phyloP scores from a whole-genome alignment of 2,329 filamentous ascomycete genomes.

The Colletotrichum limetticola region DNA sequence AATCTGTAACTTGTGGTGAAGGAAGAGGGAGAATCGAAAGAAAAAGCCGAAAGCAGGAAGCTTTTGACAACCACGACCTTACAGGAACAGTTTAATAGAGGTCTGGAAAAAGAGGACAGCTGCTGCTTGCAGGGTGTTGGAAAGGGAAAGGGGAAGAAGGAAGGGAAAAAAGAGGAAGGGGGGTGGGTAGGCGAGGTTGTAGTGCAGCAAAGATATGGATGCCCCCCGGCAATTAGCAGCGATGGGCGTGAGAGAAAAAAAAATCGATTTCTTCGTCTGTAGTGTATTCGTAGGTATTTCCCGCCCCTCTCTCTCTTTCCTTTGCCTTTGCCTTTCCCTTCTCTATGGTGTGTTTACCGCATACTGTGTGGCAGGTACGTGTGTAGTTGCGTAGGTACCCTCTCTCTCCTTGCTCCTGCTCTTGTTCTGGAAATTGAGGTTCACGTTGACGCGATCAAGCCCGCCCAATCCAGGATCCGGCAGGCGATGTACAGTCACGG shows the following conservation, averaged over 20 bases:
- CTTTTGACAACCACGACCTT: not conserved
- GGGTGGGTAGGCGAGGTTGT: constrained; percentile 14
- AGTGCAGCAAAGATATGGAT: constrained; percentile 19
- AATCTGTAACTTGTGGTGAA: constrained; percentile 9
- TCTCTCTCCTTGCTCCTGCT: constrained; percentile 6
- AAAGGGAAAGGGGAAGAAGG: constrained; percentile 8
- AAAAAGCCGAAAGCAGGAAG: not conserved
- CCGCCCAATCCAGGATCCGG: constrained; percentile 28
- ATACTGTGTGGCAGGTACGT: not conserved
- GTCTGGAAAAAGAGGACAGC: constrained; percentile 3
- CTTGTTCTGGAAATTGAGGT: constrained; percentile 32
- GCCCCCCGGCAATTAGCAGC: constrained; percentile 20
- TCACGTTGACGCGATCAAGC: constrained; percentile 33
- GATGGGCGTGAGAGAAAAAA: not conserved
- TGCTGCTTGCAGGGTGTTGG: not conserved
- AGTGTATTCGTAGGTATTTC: not conserved
- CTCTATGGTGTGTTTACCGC: not conserved
- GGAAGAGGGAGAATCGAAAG: constrained; percentile 17
- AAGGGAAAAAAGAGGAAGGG: constrained; percentile 12
- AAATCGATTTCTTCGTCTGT: not conserved
- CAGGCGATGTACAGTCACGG: constrained; percentile 22
- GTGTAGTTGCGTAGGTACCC: not conserved
- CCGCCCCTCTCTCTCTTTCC: not conserved
- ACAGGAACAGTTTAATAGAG: constrained; percentile 24
- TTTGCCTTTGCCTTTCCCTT: not conserved